Base-by-base conservation (phyloP, 179 eudicot species). In the Silene vulgaris region DNA sequence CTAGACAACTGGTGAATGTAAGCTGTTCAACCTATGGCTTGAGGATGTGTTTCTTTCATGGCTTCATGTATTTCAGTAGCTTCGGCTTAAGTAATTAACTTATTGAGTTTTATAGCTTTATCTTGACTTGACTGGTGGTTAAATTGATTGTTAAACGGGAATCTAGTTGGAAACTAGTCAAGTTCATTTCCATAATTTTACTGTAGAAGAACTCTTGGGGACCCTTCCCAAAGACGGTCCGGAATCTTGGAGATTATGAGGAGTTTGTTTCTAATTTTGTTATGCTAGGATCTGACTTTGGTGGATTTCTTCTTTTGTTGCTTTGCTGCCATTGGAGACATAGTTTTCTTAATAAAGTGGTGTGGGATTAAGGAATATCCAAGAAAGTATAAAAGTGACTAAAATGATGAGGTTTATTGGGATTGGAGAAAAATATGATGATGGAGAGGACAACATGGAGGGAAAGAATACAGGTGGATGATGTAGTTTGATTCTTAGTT, bases 1-100 rank as follows among this genome's bases (percentile, higher is more conserved):
- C 86, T 30, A 87, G 83, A 72, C 85, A 43, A 72, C 86, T 93
- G 74, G 84, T 89, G 61, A 86, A 85, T 74, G 97, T 88, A 81
- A 91, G 92, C 79, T 74, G 63, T 70, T 69, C 74, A 20, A 65
- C 69, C 69, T 73, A 32, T 75, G 32, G 60, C 75, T 43, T 54
- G 65, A 52, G 52, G 54, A 26, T 29, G 23, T 50, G 29, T 35
- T 61, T 17, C 48, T 70, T 29, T 75, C 12, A 5, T 54, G 68
- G 73, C 43, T 28, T 26, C 64, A 26, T 26, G 8, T 68, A 8
- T 26, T 13, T 7, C 1, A 61, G 9, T 8, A 59, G 30, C 56
- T 23, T 23, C 26, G 26, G 12, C 68, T 81, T 45, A 57, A 66
- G 65, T 69, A 23, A 59, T 60, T 63, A 52, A 61, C 30, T 37